Evolutionary conservation across 1,139 yeast species (phyloP), one percentile per base, ranked within the genome.

Genomic region (Sugiyamaella xylanicola): DNA sequence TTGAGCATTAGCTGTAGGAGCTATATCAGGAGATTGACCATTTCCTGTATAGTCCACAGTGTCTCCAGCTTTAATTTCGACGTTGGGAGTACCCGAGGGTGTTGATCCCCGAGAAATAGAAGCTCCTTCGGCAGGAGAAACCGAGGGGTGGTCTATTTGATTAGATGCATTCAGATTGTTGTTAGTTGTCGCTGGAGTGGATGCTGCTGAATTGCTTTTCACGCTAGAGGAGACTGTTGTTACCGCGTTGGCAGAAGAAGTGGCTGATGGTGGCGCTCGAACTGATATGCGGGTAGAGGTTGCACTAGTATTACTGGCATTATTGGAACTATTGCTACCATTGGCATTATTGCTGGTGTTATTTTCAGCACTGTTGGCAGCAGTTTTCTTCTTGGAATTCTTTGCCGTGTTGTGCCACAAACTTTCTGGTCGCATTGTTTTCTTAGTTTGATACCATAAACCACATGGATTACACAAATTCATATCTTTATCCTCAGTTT

Each of bases 401-500:
- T 52, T 51, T 11, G 47, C 48, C 21, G 39, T 44, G 27, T 61
- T 58, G n/a, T 63, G 63, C 75, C 75, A 72, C 20, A 64, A 56
- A 25, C 59, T 56, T 17, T 59, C 55, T 2, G 76, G 76, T 22
- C 76, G 61, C 73, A 71, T 67, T 21, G 59, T 57, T 46, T 63
- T 63, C 57, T 72, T 70, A 29, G 64, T 56, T 35, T 61, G 57
- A 54, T 60, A 67, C 64, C 72, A 73, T 11, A 73, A 59, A 2
- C 76, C 76, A 57, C 76, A 73, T 3, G 76, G 72, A 54, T 72
- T 72, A 61, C 75, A 72, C 27, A 72, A 60, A 22, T 61, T 56
- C 37, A 53, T 55, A 54, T 58, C 63, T 27, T 61, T 60, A 7
- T 41, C 39, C 22, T 55, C 62, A 16, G 59, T 56, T 20, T 59